Percentiles rank a stretch among this genome's conserved stretches.
Evolutionary conservation across 2,329 filamentous ascomycete genomes (phyloP).

Genomic region (Tympanopsis confertula): DNA sequence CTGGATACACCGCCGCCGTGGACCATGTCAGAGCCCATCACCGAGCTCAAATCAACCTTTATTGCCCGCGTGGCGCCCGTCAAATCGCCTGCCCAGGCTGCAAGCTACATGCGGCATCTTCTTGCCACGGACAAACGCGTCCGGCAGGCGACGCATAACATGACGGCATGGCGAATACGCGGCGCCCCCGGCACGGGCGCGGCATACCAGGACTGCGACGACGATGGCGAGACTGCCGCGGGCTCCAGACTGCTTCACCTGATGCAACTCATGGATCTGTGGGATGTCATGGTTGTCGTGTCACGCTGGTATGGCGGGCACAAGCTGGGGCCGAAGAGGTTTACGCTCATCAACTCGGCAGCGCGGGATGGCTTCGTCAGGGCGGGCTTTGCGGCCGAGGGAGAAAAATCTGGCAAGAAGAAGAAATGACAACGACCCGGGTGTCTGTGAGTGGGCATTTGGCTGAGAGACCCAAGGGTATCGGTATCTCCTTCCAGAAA

Average conservation of each 20-base stretch:
- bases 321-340: conserved; percentile 76
- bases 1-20: conserved; percentile 36
- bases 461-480: no score
- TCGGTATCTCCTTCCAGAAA: no score
- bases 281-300: conserved; percentile 86
- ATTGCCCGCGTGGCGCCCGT: conserved; percentile 66
- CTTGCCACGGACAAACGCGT: conserved; percentile 74
- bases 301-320: conserved; percentile 92
- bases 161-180: conserved; percentile 82
- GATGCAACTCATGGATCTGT: conserved; percentile 89
- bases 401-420: conserved; percentile 11
- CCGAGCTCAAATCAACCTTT: conserved; percentile 81
- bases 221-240: conserved; percentile 90
- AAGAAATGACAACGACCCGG: conserved; percentile 2
- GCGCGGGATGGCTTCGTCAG: conserved; percentile 75
- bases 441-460: no score
- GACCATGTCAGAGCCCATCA: conserved; percentile 61
- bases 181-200: conserved; percentile 36
- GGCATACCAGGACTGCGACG: conserved; percentile 79
- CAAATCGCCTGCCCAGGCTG: conserved; percentile 58
- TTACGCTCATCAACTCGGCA: conserved; percentile 77
- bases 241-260: conserved; percentile 76
- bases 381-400: conserved; percentile 56
- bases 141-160: conserved; percentile 85
- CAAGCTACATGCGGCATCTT: conserved; percentile 60